Evolutionary conservation across 73 alveolate species (phyloP), one percentile per base, ranked within the genome.

Genomic region (Paramecium tetraurelia): DNA sequence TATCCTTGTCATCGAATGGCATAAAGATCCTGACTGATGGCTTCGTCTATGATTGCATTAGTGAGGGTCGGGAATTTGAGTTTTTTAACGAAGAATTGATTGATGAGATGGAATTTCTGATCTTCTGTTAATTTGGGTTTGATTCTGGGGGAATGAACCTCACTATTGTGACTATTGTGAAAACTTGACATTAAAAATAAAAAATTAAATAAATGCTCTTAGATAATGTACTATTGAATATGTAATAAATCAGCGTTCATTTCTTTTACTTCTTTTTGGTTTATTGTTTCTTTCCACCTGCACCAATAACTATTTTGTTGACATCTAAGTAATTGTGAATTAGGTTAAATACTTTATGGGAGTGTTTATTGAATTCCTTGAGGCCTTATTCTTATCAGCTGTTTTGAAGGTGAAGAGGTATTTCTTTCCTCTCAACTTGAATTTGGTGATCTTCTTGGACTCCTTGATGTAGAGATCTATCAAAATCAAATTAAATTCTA

Each of bases 401-500:
- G 94, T 89, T 83, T 89, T 89, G 90, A 89, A 89, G 58, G 94
- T 89, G 57, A 58, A 89, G 33, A 89, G 75, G 58, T 70, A 89
- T 83, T 71, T 89, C 92, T 68, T 68, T 53, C 92, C 92, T 89
- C 94, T 89, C 58, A 89, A 83, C 41, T 89, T 89, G 68, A 89
- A 89, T 46, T 89, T 89, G 92, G 94, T 89, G 90, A 89, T 89
- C 87, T 83, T 89, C 92, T 89, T 89, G 18, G 76, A 38, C 44
- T 41, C 88, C 53, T 89, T 89, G 22, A 89, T 72, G 48, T 69
- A 89, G 24, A 89, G 80, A 29, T 83, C 75, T 89, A 72, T 44
- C 8, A 43, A 24, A 31, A 20, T 20, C 0, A 44, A 0, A 31
- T 11, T 22, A 80, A 31, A 53, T n/a, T 53, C 5, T 53, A 80